phyloP scores from a whole-genome alignment of 139 green algal genomes.

The Monoraphidium neglectum region DNA sequence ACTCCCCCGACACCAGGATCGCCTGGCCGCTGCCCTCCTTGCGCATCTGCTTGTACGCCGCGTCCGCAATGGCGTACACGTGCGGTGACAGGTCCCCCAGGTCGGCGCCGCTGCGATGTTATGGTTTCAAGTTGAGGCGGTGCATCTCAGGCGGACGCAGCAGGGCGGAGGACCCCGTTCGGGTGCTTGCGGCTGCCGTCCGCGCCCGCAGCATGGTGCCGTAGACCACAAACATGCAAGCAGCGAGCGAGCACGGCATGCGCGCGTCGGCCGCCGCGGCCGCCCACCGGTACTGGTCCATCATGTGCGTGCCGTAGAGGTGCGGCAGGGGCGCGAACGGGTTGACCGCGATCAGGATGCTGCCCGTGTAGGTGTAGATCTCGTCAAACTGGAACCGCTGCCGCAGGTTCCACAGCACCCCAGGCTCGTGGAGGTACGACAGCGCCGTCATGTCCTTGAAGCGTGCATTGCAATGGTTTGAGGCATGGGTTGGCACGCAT shows the following conservation, averaged over 20 bases:
- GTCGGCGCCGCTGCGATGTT: conserved; percentile 42
- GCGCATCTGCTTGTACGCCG: conserved; percentile 86
- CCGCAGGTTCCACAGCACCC: conserved; percentile 91
- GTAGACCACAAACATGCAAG: too few relatives aligned
- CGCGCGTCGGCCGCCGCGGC: too few relatives aligned
- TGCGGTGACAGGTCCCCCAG: conserved; percentile 93
- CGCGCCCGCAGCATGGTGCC: too few relatives aligned
- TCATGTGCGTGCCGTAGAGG: conserved; percentile 92
- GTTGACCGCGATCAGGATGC: conserved; percentile 94
- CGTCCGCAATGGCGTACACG: conserved; percentile 91
- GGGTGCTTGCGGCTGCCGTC: too few relatives aligned
- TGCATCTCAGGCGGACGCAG: too few relatives aligned
- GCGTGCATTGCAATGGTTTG: neutral
- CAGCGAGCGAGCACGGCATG: too few relatives aligned
- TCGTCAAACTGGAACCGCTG: conserved; percentile 82
- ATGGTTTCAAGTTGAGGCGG: too few relatives aligned
- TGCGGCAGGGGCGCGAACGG: conserved; percentile 83
- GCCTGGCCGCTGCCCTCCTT: conserved; percentile 79
- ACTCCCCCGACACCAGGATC: conserved; percentile 94
- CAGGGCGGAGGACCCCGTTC: too few relatives aligned
- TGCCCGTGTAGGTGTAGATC: conserved; percentile 96
- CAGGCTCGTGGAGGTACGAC: conserved; percentile 97
- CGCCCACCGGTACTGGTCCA: conserved; percentile 85
- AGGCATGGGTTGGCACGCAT: too few relatives aligned
- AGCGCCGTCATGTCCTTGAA: conserved; percentile 97